Evolutionary conservation across 371 early-diverging fungal species (phyloP), one percentile per base, ranked within the genome.

Genomic region (Apophysomyces ossiformis): DNA sequence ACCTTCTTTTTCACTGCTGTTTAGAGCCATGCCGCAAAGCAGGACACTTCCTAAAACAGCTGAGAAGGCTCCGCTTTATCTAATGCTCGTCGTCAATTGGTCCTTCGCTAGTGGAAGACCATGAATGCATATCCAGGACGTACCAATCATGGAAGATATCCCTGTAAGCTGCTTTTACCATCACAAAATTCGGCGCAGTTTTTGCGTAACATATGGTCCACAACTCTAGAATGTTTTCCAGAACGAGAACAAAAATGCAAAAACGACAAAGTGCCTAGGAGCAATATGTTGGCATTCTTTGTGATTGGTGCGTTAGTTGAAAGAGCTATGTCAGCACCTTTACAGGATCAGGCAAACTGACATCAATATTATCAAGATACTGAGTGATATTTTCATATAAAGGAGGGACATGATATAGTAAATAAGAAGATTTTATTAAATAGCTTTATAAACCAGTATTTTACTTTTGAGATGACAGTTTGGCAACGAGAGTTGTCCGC

Each of bases 71-170:
- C 54, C 54, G 54, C 54, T 50, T 50, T 9, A 21, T 50, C 9
- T 9, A 50, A 21, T 21, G 54, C 54, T 50, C 54, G 21, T 21
- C 54, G 54, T 50, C 54, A 50, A 50, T 50, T 50, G 54, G 54
- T 50, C 54, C 47, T 21, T 21, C 16, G 35, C 21, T 6, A 5
- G 21, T 50, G 21, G 11, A 21, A 50, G 54, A 13, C 13, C 47
- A 47, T n/a, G 13, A 7, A 47, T n/a, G 47, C 18, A 47, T 13
- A 43, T 16, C 13, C n/a, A 47, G n/a, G 47, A 47, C 7, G 18
- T 7, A 16, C n/a, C 13, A 47, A 47, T n/a, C 18, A n/a, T 7
- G 7, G 18, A 3, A 47, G 18, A n/a, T 11, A 16, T 7, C 54
- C 54, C 3, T 7, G 21, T 11, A n/a, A 18, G 8, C 21, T 21